Percentiles rank a stretch among this genome's conserved stretches.
Conservation (phyloP, 2,329 filamentous ascomycete species). For the Colletotrichum shisoi region DNA sequence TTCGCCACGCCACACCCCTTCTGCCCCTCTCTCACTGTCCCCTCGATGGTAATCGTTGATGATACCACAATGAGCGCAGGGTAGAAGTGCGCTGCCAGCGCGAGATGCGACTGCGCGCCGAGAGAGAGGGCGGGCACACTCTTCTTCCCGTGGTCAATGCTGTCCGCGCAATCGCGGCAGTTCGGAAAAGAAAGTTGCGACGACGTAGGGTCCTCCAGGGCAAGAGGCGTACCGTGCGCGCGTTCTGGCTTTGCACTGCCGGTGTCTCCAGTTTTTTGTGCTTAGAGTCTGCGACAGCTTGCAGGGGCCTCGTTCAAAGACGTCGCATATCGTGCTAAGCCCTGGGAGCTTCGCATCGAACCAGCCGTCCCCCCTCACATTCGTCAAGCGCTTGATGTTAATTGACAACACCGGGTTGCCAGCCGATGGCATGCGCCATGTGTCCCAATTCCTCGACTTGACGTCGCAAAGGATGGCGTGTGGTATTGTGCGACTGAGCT, state of each 20-base stretch:
- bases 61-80: conserved; percentile 3
- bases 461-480: conserved; percentile 9
- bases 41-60: conserved; percentile 1
- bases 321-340: conserved; percentile 32
- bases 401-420: conserved; percentile 4
- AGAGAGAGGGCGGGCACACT: background rate
- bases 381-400: conserved; percentile 6
- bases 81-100: background rate
- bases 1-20: conserved; percentile 32
- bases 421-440: conserved; percentile 10
- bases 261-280: conserved; percentile 30
- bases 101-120: conserved; percentile 11
- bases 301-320: conserved; percentile 27
- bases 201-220: conserved; percentile 34
- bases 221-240: conserved; percentile 28
- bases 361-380: background rate
- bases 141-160: conserved; percentile 13
- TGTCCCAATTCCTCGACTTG: conserved; percentile 19
- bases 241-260: conserved; percentile 35
- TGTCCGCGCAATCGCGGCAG: conserved; percentile 14
- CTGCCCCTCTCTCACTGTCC: conserved; percentile 20
- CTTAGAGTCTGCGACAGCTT: conserved; percentile 35
- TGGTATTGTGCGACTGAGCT: conserved; percentile 21
- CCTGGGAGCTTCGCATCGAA: conserved; percentile 26
- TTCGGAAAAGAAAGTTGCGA: conserved; percentile 31